Percentiles rank a stretch among this genome's conserved stretches.
These are phyloP conservation scores for Cordyceps javanica DNA, from an alignment of 2,329 filamentous ascomycete species.

Conservation along the genomic window DNA sequence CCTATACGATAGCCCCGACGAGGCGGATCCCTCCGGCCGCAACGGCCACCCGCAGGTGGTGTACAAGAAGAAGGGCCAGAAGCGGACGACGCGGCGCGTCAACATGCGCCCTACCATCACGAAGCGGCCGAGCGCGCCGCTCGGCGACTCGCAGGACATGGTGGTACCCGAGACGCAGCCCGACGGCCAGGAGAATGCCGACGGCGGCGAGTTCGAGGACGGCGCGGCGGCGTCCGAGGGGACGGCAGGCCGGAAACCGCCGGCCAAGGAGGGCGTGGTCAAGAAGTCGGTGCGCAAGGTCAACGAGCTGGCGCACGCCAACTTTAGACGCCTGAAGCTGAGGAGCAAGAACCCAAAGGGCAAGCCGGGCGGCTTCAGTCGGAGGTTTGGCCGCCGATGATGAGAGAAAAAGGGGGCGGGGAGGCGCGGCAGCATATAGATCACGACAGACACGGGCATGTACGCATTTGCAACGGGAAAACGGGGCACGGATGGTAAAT, in stretches of 20 bases:
- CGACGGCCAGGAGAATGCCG: constrained; percentile 4
- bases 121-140: constrained; percentile 38
- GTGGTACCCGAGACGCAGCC: constrained; percentile 24
- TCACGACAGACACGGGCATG: not conserved
- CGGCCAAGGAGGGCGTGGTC: constrained; percentile 34
- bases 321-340: constrained; percentile 61
- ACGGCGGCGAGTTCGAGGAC: constrained; percentile 13
- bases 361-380: constrained; percentile 45
- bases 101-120: constrained; percentile 54
- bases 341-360: constrained; percentile 55
- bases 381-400: constrained; percentile 27
- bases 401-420: too few relatives aligned
- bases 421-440: not conserved
- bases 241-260: constrained; percentile 24
- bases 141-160: constrained; percentile 26
- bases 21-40: constrained; percentile 43
- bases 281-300: constrained; percentile 54
- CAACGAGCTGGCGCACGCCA: constrained; percentile 57
- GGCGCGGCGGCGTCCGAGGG: not conserved
- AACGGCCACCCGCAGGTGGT: constrained; percentile 54
- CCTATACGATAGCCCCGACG: constrained; percentile 47
- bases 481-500: not conserved
- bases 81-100: constrained; percentile 64
- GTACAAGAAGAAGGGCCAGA: constrained; percentile 81
- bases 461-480: not conserved